Percentiles rank a stretch among this genome's conserved stretches.
Evolutionary conservation across 2,329 filamentous ascomycete genomes (phyloP).

Genomic region (Rutstroemia sp.): DNA sequence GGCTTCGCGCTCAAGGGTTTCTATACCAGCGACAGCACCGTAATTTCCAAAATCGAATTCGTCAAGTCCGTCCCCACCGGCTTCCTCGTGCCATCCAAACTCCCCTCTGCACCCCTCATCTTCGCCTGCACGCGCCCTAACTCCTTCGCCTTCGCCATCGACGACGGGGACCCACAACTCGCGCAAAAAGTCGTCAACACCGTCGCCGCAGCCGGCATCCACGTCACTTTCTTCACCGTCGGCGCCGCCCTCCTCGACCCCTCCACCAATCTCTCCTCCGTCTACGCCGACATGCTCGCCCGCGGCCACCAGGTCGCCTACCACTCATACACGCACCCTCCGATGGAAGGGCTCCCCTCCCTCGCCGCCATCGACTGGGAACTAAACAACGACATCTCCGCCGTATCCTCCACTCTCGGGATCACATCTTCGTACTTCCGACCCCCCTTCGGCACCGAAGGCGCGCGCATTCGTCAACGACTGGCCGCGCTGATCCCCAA

Average conservation of each 20-base stretch:
- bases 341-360: slow-evolving; percentile 50
- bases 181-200: slow-evolving; percentile 55
- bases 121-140: slow-evolving; percentile 61
- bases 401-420: slow-evolving; percentile 34
- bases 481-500: slow-evolving; percentile 45
- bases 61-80: slow-evolving; percentile 44
- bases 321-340: slow-evolving; percentile 64
- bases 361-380: slow-evolving; percentile 53
- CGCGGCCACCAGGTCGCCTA: slow-evolving; percentile 62
- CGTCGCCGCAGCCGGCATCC: slow-evolving; percentile 52
- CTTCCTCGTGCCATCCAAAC: slow-evolving; percentile 49
- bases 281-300: slow-evolving; percentile 56
- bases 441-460: slow-evolving; percentile 61
- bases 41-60: slow-evolving; percentile 53
- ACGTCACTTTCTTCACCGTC: slow-evolving; percentile 66
- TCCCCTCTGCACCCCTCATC: slow-evolving; percentile 52
- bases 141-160: slow-evolving; percentile 66
- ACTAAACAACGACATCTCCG: slow-evolving; percentile 48
- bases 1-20: slow-evolving; percentile 60
- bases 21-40: slow-evolving; percentile 44
- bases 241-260: slow-evolving; percentile 52
- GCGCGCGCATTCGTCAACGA: slow-evolving; percentile 57
- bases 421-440: slow-evolving; percentile 52
- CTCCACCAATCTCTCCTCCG: slow-evolving; percentile 52
- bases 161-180: slow-evolving; percentile 55